phyloP scores from a whole-genome alignment of 2,329 filamentous ascomycete genomes.

The Trichoderma endophyticum region DNA sequence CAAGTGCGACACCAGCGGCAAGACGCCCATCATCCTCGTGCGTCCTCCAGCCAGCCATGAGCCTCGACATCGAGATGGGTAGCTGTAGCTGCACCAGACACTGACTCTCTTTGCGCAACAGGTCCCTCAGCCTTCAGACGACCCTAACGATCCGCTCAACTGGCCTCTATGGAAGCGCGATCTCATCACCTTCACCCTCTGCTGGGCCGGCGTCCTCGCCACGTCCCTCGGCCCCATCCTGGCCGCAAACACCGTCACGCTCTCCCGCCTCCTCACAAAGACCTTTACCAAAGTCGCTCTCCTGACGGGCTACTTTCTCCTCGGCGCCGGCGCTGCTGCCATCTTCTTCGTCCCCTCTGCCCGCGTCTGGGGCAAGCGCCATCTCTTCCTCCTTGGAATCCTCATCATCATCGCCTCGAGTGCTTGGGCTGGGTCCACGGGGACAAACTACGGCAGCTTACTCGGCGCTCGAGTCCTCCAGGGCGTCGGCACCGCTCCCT shows the following conservation, averaged over 20 bases:
- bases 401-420: slow-evolving; percentile 70
- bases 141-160: slow-evolving; percentile 81
- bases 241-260: slow-evolving; percentile 79
- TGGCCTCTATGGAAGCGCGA: slow-evolving; percentile 89
- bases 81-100: background rate
- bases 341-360: slow-evolving; percentile 85
- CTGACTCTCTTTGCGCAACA: slow-evolving; percentile 23
- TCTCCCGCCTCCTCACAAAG: slow-evolving; percentile 63
- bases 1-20: slow-evolving; percentile 70
- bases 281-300: slow-evolving; percentile 75
- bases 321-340: slow-evolving; percentile 77
- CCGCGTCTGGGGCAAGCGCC: slow-evolving; percentile 88
- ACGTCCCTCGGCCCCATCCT: slow-evolving; percentile 82
- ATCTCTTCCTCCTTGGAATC: slow-evolving; percentile 77
- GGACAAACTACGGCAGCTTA: slow-evolving; percentile 66
- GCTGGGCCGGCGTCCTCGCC: slow-evolving; percentile 76
- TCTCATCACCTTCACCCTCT: slow-evolving; percentile 73
- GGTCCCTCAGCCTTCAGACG: slow-evolving; percentile 81
- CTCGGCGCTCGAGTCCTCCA: slow-evolving; percentile 79
- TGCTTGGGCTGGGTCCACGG: slow-evolving; percentile 72
- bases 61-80: background rate
- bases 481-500: slow-evolving; percentile 81
- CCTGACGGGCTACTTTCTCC: slow-evolving; percentile 81
- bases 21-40: slow-evolving; percentile 72
- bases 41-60: slow-evolving; percentile 17